Evolutionary conservation across 2,329 filamentous ascomycete genomes (phyloP).

Genomic region (Colletotrichum karsti): DNA sequence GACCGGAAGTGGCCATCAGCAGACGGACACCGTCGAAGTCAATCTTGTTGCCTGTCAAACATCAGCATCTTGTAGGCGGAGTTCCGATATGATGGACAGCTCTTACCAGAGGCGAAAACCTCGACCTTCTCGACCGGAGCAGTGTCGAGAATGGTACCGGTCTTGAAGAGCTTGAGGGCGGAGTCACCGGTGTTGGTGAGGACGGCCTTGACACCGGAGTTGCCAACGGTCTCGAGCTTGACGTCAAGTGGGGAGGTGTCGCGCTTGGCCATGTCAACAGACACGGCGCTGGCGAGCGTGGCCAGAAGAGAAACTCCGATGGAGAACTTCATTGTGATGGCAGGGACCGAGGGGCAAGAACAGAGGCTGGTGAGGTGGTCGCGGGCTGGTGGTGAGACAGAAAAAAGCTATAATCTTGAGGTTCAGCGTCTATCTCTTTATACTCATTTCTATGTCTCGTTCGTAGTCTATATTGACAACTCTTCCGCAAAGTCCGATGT

Average conservation of each 20-base stretch:
- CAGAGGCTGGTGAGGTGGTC: neutral
- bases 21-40: conserved; percentile 63
- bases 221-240: conserved; percentile 51
- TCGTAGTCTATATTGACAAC: neutral
- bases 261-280: conserved; percentile 21
- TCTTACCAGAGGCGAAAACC: conserved; percentile 50
- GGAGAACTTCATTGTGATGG: conserved; percentile 17
- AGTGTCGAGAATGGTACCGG: conserved; percentile 57
- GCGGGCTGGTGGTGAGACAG: neutral
- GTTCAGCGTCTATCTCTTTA: neutral
- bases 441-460: neutral
- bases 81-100: conserved; percentile 20
- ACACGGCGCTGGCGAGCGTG: conserved; percentile 24
- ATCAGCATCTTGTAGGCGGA: neutral
- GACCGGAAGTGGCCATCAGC: conserved; percentile 51
- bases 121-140: conserved; percentile 59
- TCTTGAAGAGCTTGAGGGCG: conserved; percentile 56
- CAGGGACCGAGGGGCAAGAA: neutral
- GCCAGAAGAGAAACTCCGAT: conserved; percentile 16
- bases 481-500: neutral
- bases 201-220: conserved; percentile 56
- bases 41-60: conserved; percentile 40
- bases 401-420: neutral
- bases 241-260: conserved; percentile 42
- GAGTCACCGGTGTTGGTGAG: conserved; percentile 57